phyloP scores from a whole-genome alignment of 805 yeast species.

The Pichia heedii region DNA sequence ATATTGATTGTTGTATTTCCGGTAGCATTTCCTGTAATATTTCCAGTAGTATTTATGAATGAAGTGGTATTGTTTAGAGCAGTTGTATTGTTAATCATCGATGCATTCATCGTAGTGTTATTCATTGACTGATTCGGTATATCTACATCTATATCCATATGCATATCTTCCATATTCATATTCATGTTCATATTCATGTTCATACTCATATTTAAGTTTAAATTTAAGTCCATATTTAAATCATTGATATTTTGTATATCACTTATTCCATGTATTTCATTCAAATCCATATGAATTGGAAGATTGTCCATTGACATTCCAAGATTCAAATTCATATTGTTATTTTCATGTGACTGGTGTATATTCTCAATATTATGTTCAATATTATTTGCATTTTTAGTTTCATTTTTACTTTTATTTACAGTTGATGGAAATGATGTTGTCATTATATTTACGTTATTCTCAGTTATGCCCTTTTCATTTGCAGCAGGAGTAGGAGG shows the following conservation, averaged over 20 bases:
- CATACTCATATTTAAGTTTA: not conserved
- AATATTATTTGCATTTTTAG: not conserved
- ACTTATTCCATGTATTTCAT: not conserved
- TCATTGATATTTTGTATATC: not conserved
- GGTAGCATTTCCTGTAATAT: not conserved
- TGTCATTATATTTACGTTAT: too few species aligned
- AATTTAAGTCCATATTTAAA: not conserved
- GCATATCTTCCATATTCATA: not conserved
- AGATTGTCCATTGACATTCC: not conserved
- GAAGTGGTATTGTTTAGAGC: not conserved
- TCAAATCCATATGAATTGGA: not conserved
- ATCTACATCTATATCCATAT: not conserved
- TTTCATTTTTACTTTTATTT: too few species aligned
- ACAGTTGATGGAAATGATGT: too few species aligned
- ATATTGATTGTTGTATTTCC: not conserved
- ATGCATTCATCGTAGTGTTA: not conserved
- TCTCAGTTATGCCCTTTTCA: too few species aligned
- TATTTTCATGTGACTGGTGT: not conserved
- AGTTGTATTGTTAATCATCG: too few species aligned
- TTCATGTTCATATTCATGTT: not conserved
- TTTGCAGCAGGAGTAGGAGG: too few species aligned
- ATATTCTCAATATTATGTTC: not conserved
- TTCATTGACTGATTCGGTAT: not conserved
- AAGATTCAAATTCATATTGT: not conserved
- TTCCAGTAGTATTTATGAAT: not conserved